Percentiles rank a stretch among this genome's conserved stretches.
Conservation (phyloP, 495 filamentous ascomycete species). For the Neurospora intermedia region DNA sequence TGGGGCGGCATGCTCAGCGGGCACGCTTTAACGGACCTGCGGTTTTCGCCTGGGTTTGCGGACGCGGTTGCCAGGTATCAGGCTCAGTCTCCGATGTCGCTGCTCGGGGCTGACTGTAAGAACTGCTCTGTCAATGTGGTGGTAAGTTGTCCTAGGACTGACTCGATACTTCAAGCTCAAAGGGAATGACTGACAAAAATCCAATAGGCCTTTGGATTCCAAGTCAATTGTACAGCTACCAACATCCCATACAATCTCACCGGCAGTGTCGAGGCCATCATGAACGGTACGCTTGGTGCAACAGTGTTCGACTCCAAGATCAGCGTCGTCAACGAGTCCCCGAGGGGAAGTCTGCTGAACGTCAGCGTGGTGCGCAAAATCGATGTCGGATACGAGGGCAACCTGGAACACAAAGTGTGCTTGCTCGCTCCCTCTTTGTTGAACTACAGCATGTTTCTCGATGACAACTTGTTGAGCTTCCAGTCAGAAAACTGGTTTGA, state of each 20-base stretch:
- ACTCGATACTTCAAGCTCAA: accelerated
- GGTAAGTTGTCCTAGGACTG: neutral
- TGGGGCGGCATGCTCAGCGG: neutral
- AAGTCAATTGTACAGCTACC: neutral
- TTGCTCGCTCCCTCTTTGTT: neutral
- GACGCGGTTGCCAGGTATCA: neutral
- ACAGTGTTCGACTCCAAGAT: neutral
- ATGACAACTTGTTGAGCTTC: neutral
- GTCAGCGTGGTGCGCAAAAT: neutral
- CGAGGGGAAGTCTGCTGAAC: neutral
- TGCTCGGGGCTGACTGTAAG: neutral
- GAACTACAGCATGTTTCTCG: neutral
- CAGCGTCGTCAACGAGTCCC: neutral
- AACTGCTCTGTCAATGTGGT: neutral
- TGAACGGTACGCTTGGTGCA: neutral
- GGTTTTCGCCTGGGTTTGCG: neutral
- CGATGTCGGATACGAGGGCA: neutral
- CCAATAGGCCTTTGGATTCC: neutral
- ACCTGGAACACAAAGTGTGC: neutral
- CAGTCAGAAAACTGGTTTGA: neutral
- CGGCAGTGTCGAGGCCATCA: neutral
- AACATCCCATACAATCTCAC: neutral
- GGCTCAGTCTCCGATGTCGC: neutral
- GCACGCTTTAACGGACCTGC: neutral
- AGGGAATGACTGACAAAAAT: neutral